Percentiles rank a stretch among this genome's conserved stretches.
These are phyloP conservation scores for Leptodontidium sp. DNA, from an alignment of 2,329 filamentous ascomycete genomes.

Conservation along the genomic window DNA sequence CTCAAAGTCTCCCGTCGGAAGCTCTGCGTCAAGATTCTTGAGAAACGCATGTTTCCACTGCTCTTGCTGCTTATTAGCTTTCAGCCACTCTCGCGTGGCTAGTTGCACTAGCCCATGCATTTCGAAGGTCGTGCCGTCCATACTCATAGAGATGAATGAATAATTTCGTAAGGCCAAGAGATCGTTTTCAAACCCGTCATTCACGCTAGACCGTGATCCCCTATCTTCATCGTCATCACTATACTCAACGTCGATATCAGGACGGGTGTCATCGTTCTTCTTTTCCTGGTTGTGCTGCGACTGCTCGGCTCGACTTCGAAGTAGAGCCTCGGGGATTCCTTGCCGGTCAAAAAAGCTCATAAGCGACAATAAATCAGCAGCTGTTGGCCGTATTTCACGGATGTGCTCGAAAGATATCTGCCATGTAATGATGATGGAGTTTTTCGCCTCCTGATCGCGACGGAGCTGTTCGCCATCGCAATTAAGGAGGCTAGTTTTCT, in stretches of 20 bases:
- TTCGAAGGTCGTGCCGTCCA: constrained; percentile 25
- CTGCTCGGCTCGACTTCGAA: constrained; percentile 38
- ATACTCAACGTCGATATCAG: constrained; percentile 17
- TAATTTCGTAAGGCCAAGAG: constrained; percentile 48
- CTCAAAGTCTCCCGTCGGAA: constrained; percentile 38
- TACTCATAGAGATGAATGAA: constrained; percentile 45
- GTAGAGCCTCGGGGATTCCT: constrained; percentile 49
- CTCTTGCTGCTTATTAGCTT: constrained; percentile 40
- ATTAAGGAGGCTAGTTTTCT: constrained; percentile 44
- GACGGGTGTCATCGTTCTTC: constrained; percentile 11
- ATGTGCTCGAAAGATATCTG: constrained; percentile 50
- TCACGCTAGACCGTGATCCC: constrained; percentile 18
- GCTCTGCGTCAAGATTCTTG: constrained; percentile 38
- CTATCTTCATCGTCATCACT: constrained; percentile 43
- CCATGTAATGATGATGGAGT: constrained; percentile 38
- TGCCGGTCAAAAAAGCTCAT: constrained; percentile 57
- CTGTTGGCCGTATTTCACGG: constrained; percentile 45
- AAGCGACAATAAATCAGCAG: constrained; percentile 53
- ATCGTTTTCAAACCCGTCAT: constrained; percentile 46
- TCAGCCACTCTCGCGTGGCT: constrained; percentile 29
- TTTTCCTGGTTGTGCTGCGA: constrained; percentile 18
- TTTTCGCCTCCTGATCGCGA: constrained; percentile 47
- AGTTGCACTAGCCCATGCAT: constrained; percentile 20
- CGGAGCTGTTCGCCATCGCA: constrained; percentile 46
- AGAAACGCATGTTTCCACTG: constrained; percentile 46